A percentile compares a stretch with the other conserved stretches of the same genome.
Conservation (phyloP, 164 flowering plant genomes). For the Aristolochia contorta region DNA sequence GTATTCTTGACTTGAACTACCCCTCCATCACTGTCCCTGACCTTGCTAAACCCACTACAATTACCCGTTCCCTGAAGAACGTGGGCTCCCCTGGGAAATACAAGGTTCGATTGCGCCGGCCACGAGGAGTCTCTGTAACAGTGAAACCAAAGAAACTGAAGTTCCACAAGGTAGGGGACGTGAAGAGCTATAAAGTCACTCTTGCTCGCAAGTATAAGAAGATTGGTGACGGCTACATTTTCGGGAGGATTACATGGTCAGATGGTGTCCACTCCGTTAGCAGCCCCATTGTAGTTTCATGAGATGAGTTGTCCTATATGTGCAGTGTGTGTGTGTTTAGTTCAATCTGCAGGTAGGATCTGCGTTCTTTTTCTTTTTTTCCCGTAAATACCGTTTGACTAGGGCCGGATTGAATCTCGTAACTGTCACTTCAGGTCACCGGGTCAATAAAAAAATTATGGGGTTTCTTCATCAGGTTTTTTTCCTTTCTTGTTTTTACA, state of each 20-base stretch:
- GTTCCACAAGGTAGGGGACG: constrained; percentile 46
- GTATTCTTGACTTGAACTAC: constrained; percentile 25
- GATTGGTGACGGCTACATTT: constrained; percentile 25
- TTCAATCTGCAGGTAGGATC: no score
- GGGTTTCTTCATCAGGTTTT: no score
- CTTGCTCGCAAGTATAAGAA: constrained; percentile 11
- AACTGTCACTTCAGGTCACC: no score
- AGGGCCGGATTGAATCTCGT: no score
- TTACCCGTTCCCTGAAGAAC: constrained; percentile 51
- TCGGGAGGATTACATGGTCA: constrained; percentile 58
- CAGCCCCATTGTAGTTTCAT: constrained; percentile 50
- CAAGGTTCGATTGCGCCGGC: constrained; percentile 18
- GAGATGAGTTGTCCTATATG: no score
- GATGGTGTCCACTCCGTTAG: constrained; percentile 60
- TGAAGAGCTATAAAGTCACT: constrained; percentile 36
- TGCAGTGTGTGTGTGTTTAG: no score
- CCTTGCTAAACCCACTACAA: constrained; percentile 27
- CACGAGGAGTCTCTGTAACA: constrained; percentile 25
- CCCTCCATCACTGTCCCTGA: constrained; percentile 65
- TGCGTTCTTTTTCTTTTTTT: no score
- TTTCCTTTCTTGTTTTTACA: no score
- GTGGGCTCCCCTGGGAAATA: constrained; percentile 61
- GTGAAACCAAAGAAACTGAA: constrained; percentile 36
- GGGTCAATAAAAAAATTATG: no score
- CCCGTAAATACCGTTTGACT: no score